Base-by-base conservation (phyloP, 805 yeast genomes). In the Groenewaldozyma tartarivorans region DNA sequence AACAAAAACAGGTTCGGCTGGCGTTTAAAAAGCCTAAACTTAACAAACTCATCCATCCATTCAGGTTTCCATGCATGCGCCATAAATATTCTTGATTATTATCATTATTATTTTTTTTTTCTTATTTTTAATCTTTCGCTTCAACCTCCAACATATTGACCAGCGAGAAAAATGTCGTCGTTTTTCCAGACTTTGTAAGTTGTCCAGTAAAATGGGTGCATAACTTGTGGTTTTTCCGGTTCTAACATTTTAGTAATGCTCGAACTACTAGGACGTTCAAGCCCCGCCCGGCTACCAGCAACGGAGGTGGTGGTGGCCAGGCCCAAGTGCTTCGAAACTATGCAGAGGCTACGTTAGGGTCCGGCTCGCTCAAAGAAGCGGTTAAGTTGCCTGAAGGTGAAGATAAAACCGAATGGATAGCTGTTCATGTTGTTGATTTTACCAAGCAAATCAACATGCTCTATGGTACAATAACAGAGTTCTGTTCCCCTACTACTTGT, bases 391-490 rank as follows among this genome's bases (percentile, higher is more conserved):
- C 98, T 15, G 82, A 75, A 51, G 97, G 92, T 46, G 98, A 90
- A 61, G 92, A 85, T 53, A 57, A 78, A 41, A 80, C 81, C 53
- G 98, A 90, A 60, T 90, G 98, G 98, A 63, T 90, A 42, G 97
- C 98, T 0, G 94, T 88, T 9, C 95, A 90, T 58, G 92, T 90
- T n/a, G 96, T 88, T 15, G 97, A 90, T 61, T 92, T 90, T 57
- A 90, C 84, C 64, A 88, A 88, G 59, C 98, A 90, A 59, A 80
- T 90, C 50, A 90, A 90, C 62, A 92, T 90, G 98, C 67, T 90
- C 5, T 90, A 92, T 53, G 96, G 96, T 6, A 78, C 96, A 3
- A 83, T 92, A 48, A 90, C 97, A 1, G 95, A 87, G 63, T 88
- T 92, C 56, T 92, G 99, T 60, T 86, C 96, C 0, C 96, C 97